These are phyloP conservation scores for Aspergillus sergii DNA, from an alignment of 2,329 filamentous ascomycete species.

Conservation along the genomic window DNA sequence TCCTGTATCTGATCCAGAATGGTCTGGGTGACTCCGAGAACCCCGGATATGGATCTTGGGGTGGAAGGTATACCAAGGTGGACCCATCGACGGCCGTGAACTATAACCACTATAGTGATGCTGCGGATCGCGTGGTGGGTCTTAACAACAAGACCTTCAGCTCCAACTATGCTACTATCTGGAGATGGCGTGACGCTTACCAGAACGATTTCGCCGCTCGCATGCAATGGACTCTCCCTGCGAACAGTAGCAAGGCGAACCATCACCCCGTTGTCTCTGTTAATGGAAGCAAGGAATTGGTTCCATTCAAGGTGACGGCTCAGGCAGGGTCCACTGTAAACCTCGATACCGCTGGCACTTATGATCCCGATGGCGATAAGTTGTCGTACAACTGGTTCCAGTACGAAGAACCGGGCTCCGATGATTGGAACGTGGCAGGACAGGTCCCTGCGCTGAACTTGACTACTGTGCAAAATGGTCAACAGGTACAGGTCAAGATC, in stretches of 20 bases:
- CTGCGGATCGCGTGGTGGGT: constrained; percentile 37
- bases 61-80: constrained; percentile 40
- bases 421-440: background rate
- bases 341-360: background rate
- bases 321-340: background rate
- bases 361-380: constrained; percentile 7
- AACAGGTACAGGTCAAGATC: background rate
- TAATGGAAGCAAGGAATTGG: constrained; percentile 13
- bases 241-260: constrained; percentile 23
- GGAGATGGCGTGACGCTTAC: constrained; percentile 56
- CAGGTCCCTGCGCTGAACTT: background rate
- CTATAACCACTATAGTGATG: constrained; percentile 35
- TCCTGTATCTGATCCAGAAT: constrained; percentile 46
- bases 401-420: constrained; percentile 3
- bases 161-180: constrained; percentile 53
- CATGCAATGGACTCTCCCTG: constrained; percentile 50
- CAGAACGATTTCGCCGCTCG: constrained; percentile 55
- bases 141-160: constrained; percentile 33
- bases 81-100: constrained; percentile 13
- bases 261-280: constrained; percentile 24
- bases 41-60: constrained; percentile 47
- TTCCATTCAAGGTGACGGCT: background rate
- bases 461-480: background rate
- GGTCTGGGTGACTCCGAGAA: constrained; percentile 42
- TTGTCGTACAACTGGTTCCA: constrained; percentile 9